Conservation (phyloP, 2,329 filamentous ascomycete species). For the Rutstroemia sp. region DNA sequence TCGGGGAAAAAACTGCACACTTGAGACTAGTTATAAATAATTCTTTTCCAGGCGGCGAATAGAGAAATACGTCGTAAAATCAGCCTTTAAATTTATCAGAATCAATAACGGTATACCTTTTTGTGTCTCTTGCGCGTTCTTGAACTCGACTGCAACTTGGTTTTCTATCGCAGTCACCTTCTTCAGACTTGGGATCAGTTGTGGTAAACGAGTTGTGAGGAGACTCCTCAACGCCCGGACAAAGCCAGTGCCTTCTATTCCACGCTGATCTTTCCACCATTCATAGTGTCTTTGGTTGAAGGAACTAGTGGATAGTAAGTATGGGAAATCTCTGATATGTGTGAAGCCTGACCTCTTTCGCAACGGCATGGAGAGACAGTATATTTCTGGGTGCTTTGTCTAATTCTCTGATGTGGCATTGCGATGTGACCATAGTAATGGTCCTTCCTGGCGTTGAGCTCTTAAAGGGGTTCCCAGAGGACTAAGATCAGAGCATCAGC, state of each 20-base stretch:
- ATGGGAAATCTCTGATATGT: too few relatives aligned
- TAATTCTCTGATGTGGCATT: constrained; percentile 7
- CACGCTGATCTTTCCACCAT: constrained; percentile 11
- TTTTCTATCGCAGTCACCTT: background rate
- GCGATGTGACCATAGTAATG: background rate
- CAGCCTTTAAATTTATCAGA: too few relatives aligned
- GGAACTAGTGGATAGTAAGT: constrained; percentile 3
- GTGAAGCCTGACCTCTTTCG: constrained; percentile 8
- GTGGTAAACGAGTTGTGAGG: constrained; percentile 9
- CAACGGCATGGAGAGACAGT: constrained; percentile 10
- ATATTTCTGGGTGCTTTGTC: constrained; percentile 7
- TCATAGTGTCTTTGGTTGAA: constrained; percentile 13
- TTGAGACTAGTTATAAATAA: too few relatives aligned
- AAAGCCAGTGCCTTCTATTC: constrained; percentile 9
- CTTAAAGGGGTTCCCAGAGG: background rate
- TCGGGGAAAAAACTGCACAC: background rate
- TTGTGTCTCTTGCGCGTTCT: background rate
- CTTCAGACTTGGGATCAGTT: constrained; percentile 8
- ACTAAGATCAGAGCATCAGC: background rate
- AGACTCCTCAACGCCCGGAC: constrained; percentile 8
- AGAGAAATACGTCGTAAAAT: too few relatives aligned
- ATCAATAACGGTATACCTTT: too few relatives aligned
- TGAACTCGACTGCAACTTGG: background rate
- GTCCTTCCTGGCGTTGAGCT: background rate
- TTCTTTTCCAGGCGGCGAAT: too few relatives aligned